phyloP scores from a whole-genome alignment of 768 basidiomycete species.

The Tulasnella sp. region DNA sequence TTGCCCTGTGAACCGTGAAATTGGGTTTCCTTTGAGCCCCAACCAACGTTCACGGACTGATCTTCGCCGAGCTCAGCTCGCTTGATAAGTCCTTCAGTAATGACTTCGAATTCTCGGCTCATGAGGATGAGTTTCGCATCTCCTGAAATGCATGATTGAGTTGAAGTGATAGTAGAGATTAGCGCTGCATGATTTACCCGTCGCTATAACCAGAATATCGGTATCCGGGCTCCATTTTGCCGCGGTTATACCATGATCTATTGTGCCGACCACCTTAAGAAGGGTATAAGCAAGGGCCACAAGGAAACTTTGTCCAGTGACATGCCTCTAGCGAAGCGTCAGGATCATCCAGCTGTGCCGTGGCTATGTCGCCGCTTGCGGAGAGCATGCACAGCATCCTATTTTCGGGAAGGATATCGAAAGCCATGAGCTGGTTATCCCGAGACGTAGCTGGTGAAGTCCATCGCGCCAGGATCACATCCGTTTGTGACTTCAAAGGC shows the following conservation, averaged over 20 bases:
- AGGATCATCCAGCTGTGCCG: slow-evolving; percentile 36
- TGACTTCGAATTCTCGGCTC: slow-evolving; percentile 78
- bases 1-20: slow-evolving; percentile 96
- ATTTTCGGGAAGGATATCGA: slow-evolving; percentile 64
- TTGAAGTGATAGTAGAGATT: neutral
- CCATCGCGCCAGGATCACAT: slow-evolving; percentile 14
- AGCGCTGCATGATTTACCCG: slow-evolving; percentile 36
- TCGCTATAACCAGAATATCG: slow-evolving; percentile 67
- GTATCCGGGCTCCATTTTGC: slow-evolving; percentile 92
- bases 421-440: slow-evolving; percentile 41
- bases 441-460: slow-evolving; percentile 23
- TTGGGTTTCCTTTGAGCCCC: slow-evolving; percentile 95
- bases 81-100: slow-evolving; percentile 67
- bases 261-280: slow-evolving; percentile 75
- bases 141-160: slow-evolving; percentile 27
- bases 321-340: neutral
- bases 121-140: slow-evolving; percentile 74
- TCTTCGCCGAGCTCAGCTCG: slow-evolving; percentile 80
- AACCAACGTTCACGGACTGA: slow-evolving; percentile 88
- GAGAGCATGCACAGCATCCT: slow-evolving; percentile 54
- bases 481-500: neutral
- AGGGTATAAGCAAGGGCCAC: slow-evolving; percentile 24
- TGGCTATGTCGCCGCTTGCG: slow-evolving; percentile 73
- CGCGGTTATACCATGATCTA: slow-evolving; percentile 72
- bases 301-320: slow-evolving; percentile 29